Evolutionary conservation across 345 rosid genomes (phyloP), one percentile per base, ranked within the genome.

Genomic region (Psidium friedrichsthalianum): DNA sequence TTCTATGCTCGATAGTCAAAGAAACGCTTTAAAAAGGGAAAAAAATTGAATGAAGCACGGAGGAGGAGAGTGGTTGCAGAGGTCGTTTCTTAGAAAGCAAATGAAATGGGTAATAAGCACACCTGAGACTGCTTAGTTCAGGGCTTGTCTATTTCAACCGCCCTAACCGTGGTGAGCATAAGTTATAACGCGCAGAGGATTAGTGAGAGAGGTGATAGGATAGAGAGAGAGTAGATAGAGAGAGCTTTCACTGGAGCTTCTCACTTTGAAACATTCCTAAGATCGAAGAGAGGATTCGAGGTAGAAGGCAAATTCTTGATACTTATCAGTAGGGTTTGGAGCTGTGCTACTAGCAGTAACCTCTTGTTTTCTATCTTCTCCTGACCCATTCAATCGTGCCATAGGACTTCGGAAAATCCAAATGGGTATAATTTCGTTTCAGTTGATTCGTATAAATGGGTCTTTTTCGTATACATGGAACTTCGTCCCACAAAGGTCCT

Each of bases 91-190:
- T 36, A 24, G 80, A 84, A 13, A 29, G 82, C 57, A 59, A 84
- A 84, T 49, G 51, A 15, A 27, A 49, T 16, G 56, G 24, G 52
- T 84, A 36, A 84, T 61, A 64, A 61, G 40, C 56, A 84, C 81
- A 84, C 74, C 84, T 82, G 84, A 82, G 84, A 52, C 84, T 82
- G n/a, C 47, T 32, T 61, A 53, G 84, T 82, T 82, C 84, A 40
- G 32, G 84, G 42, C 58, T 40, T 82, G 84, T 82, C 84, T 22
- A 42, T 82, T 21, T 82, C 84, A 82, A 53, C 47, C 84, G n/a
- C 78, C 78, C 24, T 16, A 69, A 24, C 78, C 18, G 78, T n/a
- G n/a, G n/a, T n/a, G 78, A 69, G 78, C 78, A 32, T 32, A 24
- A n/a, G 78, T 32, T 24, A 69, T n/a, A 25, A 36, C 4, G 78